Percentiles rank a stretch among this genome's conserved stretches.
These are phyloP conservation scores for Aspergillus pseudoterreus DNA, from an alignment of 2,329 filamentous ascomycete species.

Conservation along the genomic window DNA sequence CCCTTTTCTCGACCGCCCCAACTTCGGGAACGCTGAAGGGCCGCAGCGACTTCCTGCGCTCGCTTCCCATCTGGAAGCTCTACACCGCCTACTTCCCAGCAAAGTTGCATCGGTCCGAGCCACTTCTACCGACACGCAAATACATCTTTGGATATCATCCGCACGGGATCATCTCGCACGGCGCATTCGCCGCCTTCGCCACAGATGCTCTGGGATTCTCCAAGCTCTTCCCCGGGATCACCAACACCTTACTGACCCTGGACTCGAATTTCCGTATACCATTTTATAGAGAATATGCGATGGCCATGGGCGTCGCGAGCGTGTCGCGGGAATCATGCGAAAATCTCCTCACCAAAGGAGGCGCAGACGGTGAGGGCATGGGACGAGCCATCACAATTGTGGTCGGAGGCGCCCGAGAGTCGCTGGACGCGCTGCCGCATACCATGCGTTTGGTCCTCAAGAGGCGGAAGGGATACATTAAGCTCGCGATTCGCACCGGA, in stretches of 20 bases:
- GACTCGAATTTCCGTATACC: constrained; percentile 94
- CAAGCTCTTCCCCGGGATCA: constrained; percentile 88
- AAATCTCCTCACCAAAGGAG: constrained; percentile 78
- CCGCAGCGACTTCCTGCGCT: constrained; percentile 71
- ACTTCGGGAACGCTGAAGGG: constrained; percentile 71
- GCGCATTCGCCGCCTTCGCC: constrained; percentile 87
- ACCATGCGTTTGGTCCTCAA: constrained; percentile 73
- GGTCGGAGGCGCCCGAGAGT: constrained; percentile 86
- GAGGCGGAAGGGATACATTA: constrained; percentile 86
- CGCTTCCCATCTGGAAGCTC: constrained; percentile 73
- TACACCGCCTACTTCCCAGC: constrained; percentile 94
- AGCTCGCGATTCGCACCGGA: constrained; percentile 86
- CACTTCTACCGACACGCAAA: constrained; percentile 75
- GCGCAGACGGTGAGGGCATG: constrained; percentile 74
- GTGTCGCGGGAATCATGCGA: constrained; percentile 91
- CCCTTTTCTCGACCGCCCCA: constrained; percentile 70
- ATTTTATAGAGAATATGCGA: constrained; percentile 89
- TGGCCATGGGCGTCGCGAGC: constrained; percentile 80
- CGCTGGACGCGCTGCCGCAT: constrained; percentile 79
- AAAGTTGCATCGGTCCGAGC: constrained; percentile 76
- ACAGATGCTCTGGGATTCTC: constrained; percentile 87
- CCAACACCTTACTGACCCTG: constrained; percentile 88
- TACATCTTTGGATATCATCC: constrained; percentile 98
- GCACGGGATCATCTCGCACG: constrained; percentile 94
- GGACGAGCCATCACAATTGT: constrained; percentile 97